A percentile compares a stretch with the other conserved stretches of the same genome.
Conservation (phyloP, 2,329 filamentous ascomycete species). For the Aureobasidium sp. region DNA sequence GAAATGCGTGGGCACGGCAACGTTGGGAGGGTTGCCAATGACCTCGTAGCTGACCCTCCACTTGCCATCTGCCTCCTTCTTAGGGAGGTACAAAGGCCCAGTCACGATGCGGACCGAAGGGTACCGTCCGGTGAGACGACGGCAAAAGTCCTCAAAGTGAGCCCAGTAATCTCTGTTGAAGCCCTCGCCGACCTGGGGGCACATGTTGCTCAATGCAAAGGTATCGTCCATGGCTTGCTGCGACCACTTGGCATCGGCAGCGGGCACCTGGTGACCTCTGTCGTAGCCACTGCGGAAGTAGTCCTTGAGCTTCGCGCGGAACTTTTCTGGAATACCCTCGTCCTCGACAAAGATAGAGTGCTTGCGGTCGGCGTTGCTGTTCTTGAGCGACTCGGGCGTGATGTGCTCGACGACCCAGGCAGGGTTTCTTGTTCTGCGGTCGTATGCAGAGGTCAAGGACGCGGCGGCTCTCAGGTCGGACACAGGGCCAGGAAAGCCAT, state of each 20-base stretch:
- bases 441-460: slow-evolving; percentile 79
- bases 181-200: slow-evolving; percentile 92
- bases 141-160: slow-evolving; percentile 95
- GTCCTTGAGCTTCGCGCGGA: slow-evolving; percentile 84
- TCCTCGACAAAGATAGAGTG: slow-evolving; percentile 82
- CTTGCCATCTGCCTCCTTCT: slow-evolving; percentile 78
- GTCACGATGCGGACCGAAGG: slow-evolving; percentile 88
- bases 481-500: slow-evolving; percentile 81
- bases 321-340: slow-evolving; percentile 67
- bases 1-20: slow-evolving; percentile 96
- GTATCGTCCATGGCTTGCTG: slow-evolving; percentile 93
- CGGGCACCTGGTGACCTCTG: slow-evolving; percentile 92
- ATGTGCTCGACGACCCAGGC: slow-evolving; percentile 93
- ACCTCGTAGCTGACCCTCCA: slow-evolving; percentile 96
- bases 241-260: slow-evolving; percentile 92
- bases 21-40: slow-evolving; percentile 85
- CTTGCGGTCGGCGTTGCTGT: slow-evolving; percentile 72
- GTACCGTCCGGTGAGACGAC: slow-evolving; percentile 71
- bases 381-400: slow-evolving; percentile 72
- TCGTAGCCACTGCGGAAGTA: slow-evolving; percentile 95
- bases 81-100: slow-evolving; percentile 86
- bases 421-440: slow-evolving; percentile 84
- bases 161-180: slow-evolving; percentile 99
- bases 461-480: slow-evolving; percentile 71
- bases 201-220: slow-evolving; percentile 93